Evolutionary conservation across 345 rosid genomes (phyloP), one percentile per base, ranked within the genome.

Genomic region (Lepidium aucheri): DNA sequence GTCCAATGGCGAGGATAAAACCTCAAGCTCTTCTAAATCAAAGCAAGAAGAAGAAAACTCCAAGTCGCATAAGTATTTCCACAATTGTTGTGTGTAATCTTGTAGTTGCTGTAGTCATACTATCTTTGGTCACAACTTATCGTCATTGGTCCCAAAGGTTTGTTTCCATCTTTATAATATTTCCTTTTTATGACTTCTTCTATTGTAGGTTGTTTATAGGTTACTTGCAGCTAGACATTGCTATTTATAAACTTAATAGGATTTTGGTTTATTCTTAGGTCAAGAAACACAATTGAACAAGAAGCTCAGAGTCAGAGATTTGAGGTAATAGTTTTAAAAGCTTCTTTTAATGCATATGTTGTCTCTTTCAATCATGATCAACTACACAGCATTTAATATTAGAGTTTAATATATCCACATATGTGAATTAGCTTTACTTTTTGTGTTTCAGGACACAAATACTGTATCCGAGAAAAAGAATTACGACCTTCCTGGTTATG

Each of bases 41-140:
- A 76, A 89, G 94, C 81, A 89, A 86, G 81, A 86, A 76, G 86
- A 89, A 89, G 84, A 87, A 85, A 73, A 82, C 73, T 40, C 91
- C 89, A 0, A 81, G 84, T 61, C 88, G 85, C 0, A 67, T 85
- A 46, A 85, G 94, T 69, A 53, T 78, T 67, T 77, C 89, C 0
- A 80, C 87, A 1, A 79, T 85, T 36, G 42, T 87, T 7, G 41
- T 79, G 5, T 84, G 86, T 74, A 76, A 79, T 65, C 71, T 87
- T 44, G 60, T 82, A 34, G 71, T 78, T 42, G 83, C 80, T 49
- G 52, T 82, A 75, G 55, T 82, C 43, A 45, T 80, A 63, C 47
- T 87, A 9, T 74, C 85, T 9, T 61, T 82, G 67, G 72, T 81
- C 58, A 80, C 86, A 11, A 76, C 85, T 8, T 89, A 83, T 69